A percentile compares a stretch with the other conserved stretches of the same genome.
phyloP scores from a whole-genome alignment of 192 early-diverging fungal genomes.

The Oehlia diaphana region DNA sequence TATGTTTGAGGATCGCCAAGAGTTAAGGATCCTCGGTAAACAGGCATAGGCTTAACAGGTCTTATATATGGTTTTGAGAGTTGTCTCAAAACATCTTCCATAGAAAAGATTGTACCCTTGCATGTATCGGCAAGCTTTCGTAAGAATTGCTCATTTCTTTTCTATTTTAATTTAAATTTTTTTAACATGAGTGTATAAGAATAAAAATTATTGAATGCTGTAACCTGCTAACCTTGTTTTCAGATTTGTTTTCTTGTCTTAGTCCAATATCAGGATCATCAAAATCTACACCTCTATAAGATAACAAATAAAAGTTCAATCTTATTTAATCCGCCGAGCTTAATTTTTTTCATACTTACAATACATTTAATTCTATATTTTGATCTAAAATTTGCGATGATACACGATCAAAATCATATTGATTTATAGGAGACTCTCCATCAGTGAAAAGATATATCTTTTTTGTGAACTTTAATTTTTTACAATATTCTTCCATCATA shows the following conservation, averaged over 20 bases:
- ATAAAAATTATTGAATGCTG: not conserved
- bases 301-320: not conserved
- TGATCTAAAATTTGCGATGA: constrained; percentile 30
- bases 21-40: constrained; percentile 52
- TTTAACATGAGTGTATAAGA: not conserved
- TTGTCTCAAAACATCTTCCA: constrained; percentile 53
- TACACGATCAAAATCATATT: constrained; percentile 42
- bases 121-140: constrained; percentile 37
- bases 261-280: constrained; percentile 27
- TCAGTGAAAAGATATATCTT: constrained; percentile 68
- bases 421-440: constrained; percentile 50
- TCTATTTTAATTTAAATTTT: constrained; percentile 22
- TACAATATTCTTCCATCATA: constrained; percentile 56
- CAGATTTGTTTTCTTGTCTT: constrained; percentile 30
- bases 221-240: constrained; percentile 26
- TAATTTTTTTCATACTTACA: constrained; percentile 44
- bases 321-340: not conserved
- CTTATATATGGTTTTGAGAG: constrained; percentile 51
- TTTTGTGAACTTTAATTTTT: constrained; percentile 65
- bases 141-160: constrained; percentile 56
- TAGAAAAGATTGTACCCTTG: constrained; percentile 34
- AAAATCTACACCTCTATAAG: constrained; percentile 21
- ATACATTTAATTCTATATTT: constrained; percentile 45
- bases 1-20: constrained; percentile 54
- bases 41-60: constrained; percentile 53